Percentiles rank a stretch among this genome's conserved stretches.
Evolutionary conservation across 2,329 filamentous ascomycete genomes (phyloP).

Genomic region (Fusarium protoensiforme): DNA sequence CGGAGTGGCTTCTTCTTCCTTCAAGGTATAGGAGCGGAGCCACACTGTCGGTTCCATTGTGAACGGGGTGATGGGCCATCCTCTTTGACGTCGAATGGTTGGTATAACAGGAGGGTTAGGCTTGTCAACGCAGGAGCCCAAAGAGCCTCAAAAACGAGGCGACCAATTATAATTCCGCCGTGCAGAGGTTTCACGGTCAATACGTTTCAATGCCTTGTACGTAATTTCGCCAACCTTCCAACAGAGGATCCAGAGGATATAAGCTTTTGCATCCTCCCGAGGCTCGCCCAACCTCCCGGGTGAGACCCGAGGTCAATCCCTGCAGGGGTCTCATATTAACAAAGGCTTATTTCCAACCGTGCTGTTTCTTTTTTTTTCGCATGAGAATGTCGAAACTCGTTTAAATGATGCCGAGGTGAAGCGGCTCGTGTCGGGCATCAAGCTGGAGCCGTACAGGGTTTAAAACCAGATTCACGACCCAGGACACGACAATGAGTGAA

Average conservation of each 20-base stretch:
- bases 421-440: not conserved
- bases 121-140: not conserved
- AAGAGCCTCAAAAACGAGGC: not conserved
- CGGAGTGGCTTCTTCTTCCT: not conserved
- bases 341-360: not conserved
- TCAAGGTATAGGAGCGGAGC: too few relatives aligned
- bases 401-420: not conserved
- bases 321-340: not conserved
- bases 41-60: not conserved
- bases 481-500: not conserved
- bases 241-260: not conserved
- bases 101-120: not conserved
- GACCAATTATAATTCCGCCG: not conserved
- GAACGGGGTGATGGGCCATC: not conserved
- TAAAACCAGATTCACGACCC: not conserved
- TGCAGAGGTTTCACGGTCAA: not conserved
- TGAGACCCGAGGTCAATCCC: not conserved
- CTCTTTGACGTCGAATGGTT: not conserved
- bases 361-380: not conserved
- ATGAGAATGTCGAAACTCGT: not conserved
- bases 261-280: not conserved
- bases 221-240: not conserved
- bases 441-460: not conserved
- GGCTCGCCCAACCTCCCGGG: not conserved
- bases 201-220: not conserved